Evolutionary conservation across 805 yeast genomes (phyloP).

Genomic region (Candida piceae): DNA sequence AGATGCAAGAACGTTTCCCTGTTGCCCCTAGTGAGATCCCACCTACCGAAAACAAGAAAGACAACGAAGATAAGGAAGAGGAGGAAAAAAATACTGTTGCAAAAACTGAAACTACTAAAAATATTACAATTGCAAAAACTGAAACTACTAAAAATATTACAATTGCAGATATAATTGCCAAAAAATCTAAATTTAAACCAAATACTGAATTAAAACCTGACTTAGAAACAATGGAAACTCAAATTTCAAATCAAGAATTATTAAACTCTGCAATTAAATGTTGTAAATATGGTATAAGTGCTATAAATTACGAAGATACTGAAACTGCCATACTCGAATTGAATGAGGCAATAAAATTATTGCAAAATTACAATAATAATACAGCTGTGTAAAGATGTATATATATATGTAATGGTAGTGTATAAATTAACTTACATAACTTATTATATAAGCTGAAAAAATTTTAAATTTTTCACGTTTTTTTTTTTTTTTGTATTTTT

Average conservation of each 20-base stretch:
- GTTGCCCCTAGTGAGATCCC: conserved; percentile 3
- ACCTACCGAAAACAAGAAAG: not conserved
- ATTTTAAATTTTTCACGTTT: too few species aligned
- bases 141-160: conserved; percentile 2
- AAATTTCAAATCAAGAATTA: conserved; percentile 27
- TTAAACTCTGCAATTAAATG: conserved; percentile 49
- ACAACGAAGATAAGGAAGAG: conserved; percentile 42
- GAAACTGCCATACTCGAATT: conserved; percentile 59
- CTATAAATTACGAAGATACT: conserved; percentile 64
- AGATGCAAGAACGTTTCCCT: conserved; percentile 10
- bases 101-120: conserved; percentile 65
- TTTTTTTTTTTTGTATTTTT: too few species aligned
- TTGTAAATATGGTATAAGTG: conserved; percentile 69
- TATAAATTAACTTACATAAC: too few species aligned
- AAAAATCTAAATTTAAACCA: conserved; percentile 2
- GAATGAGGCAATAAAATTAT: conserved; percentile 37
- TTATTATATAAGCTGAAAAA: too few species aligned
- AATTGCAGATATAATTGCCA: conserved; percentile 10
- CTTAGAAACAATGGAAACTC: conserved; percentile 13
- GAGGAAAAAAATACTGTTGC: conserved; percentile 62
- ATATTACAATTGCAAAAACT: conserved; percentile 11
- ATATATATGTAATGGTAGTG: too few species aligned
- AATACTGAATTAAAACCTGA: conserved; percentile 4
- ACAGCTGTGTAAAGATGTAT: conserved; percentile 2
- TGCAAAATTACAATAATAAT: conserved; percentile 5